Evolutionary conservation across 441 rosid species (phyloP).

Genomic region (Pelargonium myrrhifolium): DNA sequence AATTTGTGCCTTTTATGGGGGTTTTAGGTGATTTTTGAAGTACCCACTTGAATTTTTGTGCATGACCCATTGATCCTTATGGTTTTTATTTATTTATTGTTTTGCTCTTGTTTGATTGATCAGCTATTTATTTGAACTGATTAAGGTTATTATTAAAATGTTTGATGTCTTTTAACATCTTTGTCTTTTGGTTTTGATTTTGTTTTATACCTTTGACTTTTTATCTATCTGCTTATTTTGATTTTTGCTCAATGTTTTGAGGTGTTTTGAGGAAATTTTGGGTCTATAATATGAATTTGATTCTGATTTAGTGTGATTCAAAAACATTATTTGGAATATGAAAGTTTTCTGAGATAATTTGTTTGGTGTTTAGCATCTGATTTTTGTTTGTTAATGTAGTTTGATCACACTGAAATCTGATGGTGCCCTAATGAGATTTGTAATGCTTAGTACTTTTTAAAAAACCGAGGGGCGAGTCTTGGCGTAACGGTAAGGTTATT

Average conservation of each 20-base stretch:
- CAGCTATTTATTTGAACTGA: neutral
- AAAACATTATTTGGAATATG: neutral
- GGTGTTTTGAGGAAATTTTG: neutral
- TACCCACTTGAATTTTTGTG: neutral
- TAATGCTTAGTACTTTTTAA: neutral
- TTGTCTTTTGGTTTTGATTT: neutral
- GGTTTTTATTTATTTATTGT: neutral
- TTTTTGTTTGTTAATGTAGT: neutral
- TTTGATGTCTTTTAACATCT: neutral
- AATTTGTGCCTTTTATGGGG: neutral
- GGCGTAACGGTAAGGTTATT: too few relatives aligned
- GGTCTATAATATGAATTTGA: neutral
- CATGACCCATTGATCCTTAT: neutral
- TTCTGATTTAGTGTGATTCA: neutral
- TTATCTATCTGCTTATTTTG: neutral
- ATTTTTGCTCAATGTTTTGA: neutral
- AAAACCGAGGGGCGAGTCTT: too few relatives aligned
- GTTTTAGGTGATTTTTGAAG: neutral
- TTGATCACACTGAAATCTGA: neutral
- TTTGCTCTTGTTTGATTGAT: neutral
- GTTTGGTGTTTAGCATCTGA: neutral
- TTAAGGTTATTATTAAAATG: neutral
- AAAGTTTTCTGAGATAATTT: neutral
- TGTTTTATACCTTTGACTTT: neutral
- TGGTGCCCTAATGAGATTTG: neutral